These are phyloP conservation scores for Phytopythium mirpurense DNA, from an alignment of 352 stramenopile genomes.

Conservation along the genomic window DNA sequence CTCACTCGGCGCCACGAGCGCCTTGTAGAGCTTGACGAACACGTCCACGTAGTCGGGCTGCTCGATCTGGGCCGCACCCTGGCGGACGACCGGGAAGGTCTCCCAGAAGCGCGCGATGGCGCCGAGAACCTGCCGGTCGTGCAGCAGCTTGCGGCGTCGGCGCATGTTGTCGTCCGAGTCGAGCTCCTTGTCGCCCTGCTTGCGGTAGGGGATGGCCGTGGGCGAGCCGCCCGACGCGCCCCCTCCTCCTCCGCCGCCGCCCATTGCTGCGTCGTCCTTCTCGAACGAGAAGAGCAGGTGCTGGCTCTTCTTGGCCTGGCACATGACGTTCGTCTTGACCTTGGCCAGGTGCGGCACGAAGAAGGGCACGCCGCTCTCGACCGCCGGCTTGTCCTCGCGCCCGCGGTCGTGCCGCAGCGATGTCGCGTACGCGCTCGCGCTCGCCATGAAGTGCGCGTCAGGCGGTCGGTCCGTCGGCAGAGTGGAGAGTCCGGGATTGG, in stretches of 20 bases:
- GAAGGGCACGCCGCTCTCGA: slow-evolving; percentile 41
- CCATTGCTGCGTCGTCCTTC: no score
- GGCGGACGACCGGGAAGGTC: slow-evolving; percentile 56
- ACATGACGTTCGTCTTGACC: slow-evolving; percentile 64
- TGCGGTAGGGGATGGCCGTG: slow-evolving; percentile 47
- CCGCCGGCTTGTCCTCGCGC: slow-evolving; percentile 18
- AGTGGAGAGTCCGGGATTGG: no score
- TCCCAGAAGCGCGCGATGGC: slow-evolving; percentile 66
- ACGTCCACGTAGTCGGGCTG: slow-evolving; percentile 66
- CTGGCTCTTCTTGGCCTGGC: slow-evolving; percentile 31
- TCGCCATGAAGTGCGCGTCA: slow-evolving; percentile 21
- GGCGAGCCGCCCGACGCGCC: slow-evolving; percentile 10
- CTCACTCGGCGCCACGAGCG: slow-evolving; percentile 56
- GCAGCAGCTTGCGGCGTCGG: slow-evolving; percentile 46
- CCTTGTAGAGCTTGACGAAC: slow-evolving; percentile 84
- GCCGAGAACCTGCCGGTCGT: slow-evolving; percentile 38
- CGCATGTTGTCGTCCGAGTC: slow-evolving; percentile 68
- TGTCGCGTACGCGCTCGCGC: slow-evolving; percentile 31
- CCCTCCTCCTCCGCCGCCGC: no score
- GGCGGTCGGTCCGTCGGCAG: no score
- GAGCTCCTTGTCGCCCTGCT: slow-evolving; percentile 61
- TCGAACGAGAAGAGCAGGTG: slow-evolving; percentile 57
- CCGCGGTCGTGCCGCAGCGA: slow-evolving; percentile 30
- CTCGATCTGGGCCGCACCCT: slow-evolving; percentile 35
- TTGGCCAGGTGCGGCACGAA: slow-evolving; percentile 61